A percentile compares a stretch with the other conserved stretches of the same genome.
Conservation (phyloP, 1,284 basidiomycete genomes). For the Tylopilus sp. region DNA sequence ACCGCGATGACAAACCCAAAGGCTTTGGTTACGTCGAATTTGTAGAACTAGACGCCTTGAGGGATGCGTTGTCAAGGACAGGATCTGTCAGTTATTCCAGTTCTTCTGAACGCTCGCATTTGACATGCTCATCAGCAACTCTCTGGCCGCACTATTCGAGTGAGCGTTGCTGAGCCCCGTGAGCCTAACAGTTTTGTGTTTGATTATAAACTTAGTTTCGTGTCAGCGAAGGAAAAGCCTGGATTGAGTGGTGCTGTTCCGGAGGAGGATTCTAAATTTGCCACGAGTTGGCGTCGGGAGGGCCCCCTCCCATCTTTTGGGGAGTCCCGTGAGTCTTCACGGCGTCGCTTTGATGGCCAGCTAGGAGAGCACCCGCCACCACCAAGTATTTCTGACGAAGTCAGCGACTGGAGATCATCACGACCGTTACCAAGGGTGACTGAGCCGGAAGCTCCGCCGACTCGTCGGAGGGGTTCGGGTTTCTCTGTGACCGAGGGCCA, state of each 20-base stretch:
- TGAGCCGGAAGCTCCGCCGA: constrained; percentile 46
- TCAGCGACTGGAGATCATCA: constrained; percentile 68
- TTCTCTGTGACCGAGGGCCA: constrained; percentile 50
- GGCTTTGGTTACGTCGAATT: constrained; percentile 99
- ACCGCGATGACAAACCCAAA: constrained; percentile 89
- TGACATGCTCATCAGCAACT: constrained; percentile 48
- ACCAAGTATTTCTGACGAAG: constrained; percentile 49
- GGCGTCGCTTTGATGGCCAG: constrained; percentile 59
- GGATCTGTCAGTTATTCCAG: constrained; percentile 42
- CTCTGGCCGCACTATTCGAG: constrained; percentile 77
- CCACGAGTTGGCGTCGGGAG: constrained; percentile 81
- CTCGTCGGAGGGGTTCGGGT: constrained; percentile 55
- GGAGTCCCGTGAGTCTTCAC: constrained; percentile 53
- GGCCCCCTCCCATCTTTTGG: constrained; percentile 75
- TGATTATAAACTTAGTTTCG: constrained; percentile 4
- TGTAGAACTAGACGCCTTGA: constrained; percentile 75
- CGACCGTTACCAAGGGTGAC: constrained; percentile 43
- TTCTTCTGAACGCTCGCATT: constrained; percentile 3
- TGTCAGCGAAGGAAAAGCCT: constrained; percentile 66
- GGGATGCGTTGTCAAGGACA: constrained; percentile 70
- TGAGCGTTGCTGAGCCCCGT: constrained; percentile 96
- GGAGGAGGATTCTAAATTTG: constrained; percentile 72
- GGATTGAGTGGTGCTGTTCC: constrained; percentile 47
- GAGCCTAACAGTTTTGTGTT: constrained; percentile 36
- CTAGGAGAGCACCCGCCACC: constrained; percentile 39